Conservation (phyloP, 2,329 filamentous ascomycete genomes). For the Sclerotinia spermophila region DNA sequence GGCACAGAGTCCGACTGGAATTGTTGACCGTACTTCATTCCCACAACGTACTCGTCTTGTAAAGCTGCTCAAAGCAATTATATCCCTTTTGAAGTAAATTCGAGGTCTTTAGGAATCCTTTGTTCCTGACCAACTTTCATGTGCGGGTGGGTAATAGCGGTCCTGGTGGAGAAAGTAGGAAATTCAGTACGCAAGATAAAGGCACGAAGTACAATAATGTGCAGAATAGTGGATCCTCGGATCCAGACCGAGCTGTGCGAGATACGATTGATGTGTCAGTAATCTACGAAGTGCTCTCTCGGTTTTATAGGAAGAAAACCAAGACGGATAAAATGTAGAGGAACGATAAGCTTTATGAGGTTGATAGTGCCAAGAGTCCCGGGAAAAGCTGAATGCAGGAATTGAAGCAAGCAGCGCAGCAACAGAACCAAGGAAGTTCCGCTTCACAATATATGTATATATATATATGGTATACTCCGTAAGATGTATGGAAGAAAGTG, state of each 20-base stretch:
- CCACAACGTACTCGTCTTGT: not conserved
- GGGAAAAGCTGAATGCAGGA: not conserved
- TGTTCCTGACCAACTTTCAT: not conserved
- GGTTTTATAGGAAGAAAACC: not conserved
- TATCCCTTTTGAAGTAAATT: not conserved
- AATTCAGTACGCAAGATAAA: not conserved
- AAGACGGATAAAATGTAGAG: not conserved
- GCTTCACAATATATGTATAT: not conserved
- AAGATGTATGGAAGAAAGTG: not conserved
- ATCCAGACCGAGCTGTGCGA: not conserved
- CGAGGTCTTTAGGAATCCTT: not conserved
- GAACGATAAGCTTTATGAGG: not conserved
- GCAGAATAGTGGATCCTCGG: not conserved
- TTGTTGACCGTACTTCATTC: slow-evolving; percentile 74
- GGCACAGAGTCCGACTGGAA: slow-evolving; percentile 74
- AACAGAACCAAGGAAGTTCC: not conserved
- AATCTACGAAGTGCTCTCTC: no score
- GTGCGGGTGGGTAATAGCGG: slow-evolving; percentile 10
- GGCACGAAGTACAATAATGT: not conserved
- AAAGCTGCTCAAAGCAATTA: slow-evolving; percentile 2
- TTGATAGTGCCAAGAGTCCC: not conserved
- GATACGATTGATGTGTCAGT: not conserved
- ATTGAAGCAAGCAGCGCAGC: not conserved
- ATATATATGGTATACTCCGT: not conserved
- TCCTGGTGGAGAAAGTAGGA: slow-evolving; percentile 1